phyloP scores from a whole-genome alignment of 164 flowering plant species.

The Vitis amurensis region DNA sequence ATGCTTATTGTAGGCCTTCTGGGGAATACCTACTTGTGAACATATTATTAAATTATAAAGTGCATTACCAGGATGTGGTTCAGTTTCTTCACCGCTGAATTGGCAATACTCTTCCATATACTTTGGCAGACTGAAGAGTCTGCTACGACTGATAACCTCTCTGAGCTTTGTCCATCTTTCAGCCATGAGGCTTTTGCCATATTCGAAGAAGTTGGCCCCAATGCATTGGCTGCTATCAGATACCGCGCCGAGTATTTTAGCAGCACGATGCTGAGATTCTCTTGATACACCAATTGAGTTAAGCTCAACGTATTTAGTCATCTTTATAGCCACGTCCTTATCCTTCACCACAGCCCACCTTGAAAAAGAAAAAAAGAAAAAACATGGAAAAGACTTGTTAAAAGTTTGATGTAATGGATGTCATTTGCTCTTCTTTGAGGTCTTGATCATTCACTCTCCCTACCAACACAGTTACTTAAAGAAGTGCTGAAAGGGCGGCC shows the following conservation, averaged over 20 bases:
- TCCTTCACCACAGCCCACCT: constrained; percentile 84
- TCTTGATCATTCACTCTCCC: too few relatives aligned
- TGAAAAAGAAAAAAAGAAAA: not conserved
- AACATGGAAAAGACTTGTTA: not conserved
- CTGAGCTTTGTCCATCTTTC: constrained; percentile 41
- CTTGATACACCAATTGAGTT: constrained; percentile 67
- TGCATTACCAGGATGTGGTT: constrained; percentile 38
- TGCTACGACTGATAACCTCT: constrained; percentile 15
- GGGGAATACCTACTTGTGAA: too few relatives aligned
- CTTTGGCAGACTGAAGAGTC: constrained; percentile 29
- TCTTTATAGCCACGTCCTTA: constrained; percentile 49
- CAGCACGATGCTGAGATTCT: constrained; percentile 71
- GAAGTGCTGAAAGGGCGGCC: too few relatives aligned
- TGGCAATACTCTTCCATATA: constrained; percentile 30
- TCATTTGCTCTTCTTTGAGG: too few relatives aligned
- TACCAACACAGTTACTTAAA: too few relatives aligned
- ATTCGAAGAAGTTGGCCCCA: constrained; percentile 32
- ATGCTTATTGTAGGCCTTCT: too few relatives aligned
- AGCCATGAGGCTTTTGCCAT: constrained; percentile 21
- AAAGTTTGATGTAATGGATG: too few relatives aligned
- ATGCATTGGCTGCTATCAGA: constrained; percentile 19
- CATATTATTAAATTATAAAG: too few relatives aligned
- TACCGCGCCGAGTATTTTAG: constrained; percentile 32
- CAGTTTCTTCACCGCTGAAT: constrained; percentile 18
- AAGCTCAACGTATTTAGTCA: constrained; percentile 48